Evolutionary conservation across 192 early-diverging fungal genomes (phyloP).

Genomic region (Rhizoclosmatium sp.): DNA sequence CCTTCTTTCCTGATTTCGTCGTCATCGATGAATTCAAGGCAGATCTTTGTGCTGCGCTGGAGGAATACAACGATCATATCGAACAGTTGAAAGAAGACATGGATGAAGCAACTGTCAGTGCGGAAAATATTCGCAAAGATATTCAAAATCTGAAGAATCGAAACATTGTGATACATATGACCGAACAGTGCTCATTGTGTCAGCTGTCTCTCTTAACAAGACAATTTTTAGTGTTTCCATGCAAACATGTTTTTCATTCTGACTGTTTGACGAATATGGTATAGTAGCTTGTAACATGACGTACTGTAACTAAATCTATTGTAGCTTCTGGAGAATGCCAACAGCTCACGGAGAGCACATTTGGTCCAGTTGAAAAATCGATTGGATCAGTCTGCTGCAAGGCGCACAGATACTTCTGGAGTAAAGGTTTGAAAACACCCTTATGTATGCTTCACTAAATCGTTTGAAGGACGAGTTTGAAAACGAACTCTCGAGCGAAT

Average conservation of each 20-base stretch:
- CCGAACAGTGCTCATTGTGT: slow-evolving; percentile 84
- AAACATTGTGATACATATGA: slow-evolving; percentile 71
- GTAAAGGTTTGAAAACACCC: slow-evolving; percentile 5
- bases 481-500: slow-evolving; percentile 82
- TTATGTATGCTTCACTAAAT: neutral
- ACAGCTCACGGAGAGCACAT: slow-evolving; percentile 52
- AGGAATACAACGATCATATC: slow-evolving; percentile 92
- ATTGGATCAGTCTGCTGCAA: slow-evolving; percentile 35
- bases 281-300: slow-evolving; percentile 14
- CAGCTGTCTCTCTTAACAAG: slow-evolving; percentile 78
- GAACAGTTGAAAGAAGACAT: slow-evolving; percentile 89
- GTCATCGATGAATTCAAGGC: slow-evolving; percentile 98
- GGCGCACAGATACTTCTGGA: neutral
- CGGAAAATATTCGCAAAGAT: slow-evolving; percentile 91
- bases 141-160: slow-evolving; percentile 85
- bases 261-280: slow-evolving; percentile 87
- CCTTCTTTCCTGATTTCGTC: slow-evolving; percentile 97
- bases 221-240: slow-evolving; percentile 95
- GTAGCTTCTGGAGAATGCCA: slow-evolving; percentile 58
- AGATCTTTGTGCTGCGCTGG: slow-evolving; percentile 89
- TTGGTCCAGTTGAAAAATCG: slow-evolving; percentile 69
- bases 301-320: slow-evolving; percentile 20
- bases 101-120: slow-evolving; percentile 93
- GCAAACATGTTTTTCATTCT: slow-evolving; percentile 93
- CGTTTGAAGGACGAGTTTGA: slow-evolving; percentile 72